Evolutionary conservation across 352 stramenopile species (phyloP).

Genomic region (Phytopythium aichiense): DNA sequence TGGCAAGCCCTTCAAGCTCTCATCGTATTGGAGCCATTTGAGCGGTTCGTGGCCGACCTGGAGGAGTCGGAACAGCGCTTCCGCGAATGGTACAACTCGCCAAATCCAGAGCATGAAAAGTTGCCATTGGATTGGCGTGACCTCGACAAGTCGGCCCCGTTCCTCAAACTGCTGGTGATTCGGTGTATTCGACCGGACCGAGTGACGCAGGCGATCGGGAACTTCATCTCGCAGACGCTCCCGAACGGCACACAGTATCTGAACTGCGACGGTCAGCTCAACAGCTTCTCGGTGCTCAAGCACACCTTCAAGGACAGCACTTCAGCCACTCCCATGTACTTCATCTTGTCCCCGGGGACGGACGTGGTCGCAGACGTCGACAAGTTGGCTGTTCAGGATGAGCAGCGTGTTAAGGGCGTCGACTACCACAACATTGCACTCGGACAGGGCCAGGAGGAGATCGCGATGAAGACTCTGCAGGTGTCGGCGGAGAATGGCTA

Average conservation of each 20-base stretch:
- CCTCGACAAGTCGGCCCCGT: conserved; percentile 86
- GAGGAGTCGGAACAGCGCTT: conserved; percentile 89
- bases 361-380: conserved; percentile 97
- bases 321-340: conserved; percentile 96
- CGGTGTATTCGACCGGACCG: conserved; percentile 93
- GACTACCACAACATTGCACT: conserved; percentile 96
- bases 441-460: conserved; percentile 91
- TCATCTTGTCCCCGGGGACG: conserved; percentile 95
- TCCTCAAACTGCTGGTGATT: conserved; percentile 93
- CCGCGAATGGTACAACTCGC: conserved; percentile 89
- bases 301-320: conserved; percentile 92
- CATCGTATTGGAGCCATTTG: conserved; percentile 77
- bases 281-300: conserved; percentile 94
- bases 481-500: conserved; percentile 88
- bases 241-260: conserved; percentile 80
- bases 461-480: conserved; percentile 87
- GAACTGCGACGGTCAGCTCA: conserved; percentile 89
- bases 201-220: conserved; percentile 90
- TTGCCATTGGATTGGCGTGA: conserved; percentile 90
- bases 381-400: conserved; percentile 89
- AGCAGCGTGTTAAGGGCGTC: conserved; percentile 91
- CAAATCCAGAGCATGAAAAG: conserved; percentile 84
- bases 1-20: conserved; percentile 83
- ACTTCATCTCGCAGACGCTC: conserved; percentile 88
- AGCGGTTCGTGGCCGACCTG: conserved; percentile 83